Evolutionary conservation across 1,139 yeast genomes (phyloP), one percentile per base, ranked within the genome.

Genomic region (Candida dubliniensis): DNA sequence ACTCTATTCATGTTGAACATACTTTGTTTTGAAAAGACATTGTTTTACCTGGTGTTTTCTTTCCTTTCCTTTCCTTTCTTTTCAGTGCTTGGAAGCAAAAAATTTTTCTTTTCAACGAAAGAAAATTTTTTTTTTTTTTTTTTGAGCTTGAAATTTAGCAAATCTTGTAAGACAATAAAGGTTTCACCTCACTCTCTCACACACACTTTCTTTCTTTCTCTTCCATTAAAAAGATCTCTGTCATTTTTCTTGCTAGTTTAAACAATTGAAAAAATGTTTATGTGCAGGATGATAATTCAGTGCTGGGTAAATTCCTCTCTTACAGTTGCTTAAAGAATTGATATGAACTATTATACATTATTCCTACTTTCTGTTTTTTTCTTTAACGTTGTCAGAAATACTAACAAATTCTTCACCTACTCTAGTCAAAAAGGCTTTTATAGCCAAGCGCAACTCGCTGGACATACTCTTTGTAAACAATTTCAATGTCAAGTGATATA

Each of bases 381-480:
- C 30, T 7, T n/a, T n/a, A 27, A 4, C 8, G n/a, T 27, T 27
- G 10, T 35, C 36, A 10, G 42, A 23, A 10, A 15, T 15, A 11
- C 18, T 29, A 26, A 76, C 58, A 49, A 76, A 84, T 27, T 76
- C 74, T 43, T 82, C 86, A 0, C 96, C 96, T 9, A 86, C 84
- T 47, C 96, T 75, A 2, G 74, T 61, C 51, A 91, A 74, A 57
- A 87, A 86, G 26, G 71, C 70, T 62, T 81, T 81, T 40, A 91
- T 74, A 0, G 91, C 84, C 29, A 67, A 64, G 47, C 96, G 75
- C 52, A 91, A 67, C 47, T 88, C 95, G 0, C 80, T 67, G 26
- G 88, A 78, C 58, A 88, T 74, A 51, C 81, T 83, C 66, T 84
- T 84, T 55, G 82, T 78, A 53, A 93, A 72, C 38, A 91, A 71